A percentile compares a stretch with the other conserved stretches of the same genome.
Evolutionary conservation across 2,329 filamentous ascomycete genomes (phyloP).

Genomic region (Cladorrhinum sp.): DNA sequence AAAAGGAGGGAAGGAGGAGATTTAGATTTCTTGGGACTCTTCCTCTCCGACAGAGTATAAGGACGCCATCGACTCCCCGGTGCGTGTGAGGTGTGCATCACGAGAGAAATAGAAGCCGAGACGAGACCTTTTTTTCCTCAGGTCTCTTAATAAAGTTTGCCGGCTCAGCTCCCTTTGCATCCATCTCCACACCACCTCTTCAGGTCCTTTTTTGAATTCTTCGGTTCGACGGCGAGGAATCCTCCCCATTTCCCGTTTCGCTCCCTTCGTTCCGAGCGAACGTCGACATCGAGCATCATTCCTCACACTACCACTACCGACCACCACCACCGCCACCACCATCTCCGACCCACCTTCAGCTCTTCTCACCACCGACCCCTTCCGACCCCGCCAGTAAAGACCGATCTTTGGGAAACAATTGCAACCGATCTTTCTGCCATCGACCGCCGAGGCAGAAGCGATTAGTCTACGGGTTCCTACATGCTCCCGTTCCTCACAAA

Average conservation of each 20-base stretch:
- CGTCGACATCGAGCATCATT: constrained; percentile 12
- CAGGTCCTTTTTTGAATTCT: constrained; percentile 37
- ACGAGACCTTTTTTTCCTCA: constrained; percentile 8
- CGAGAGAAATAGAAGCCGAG: constrained; percentile 7
- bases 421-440: not conserved
- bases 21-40: constrained; percentile 26
- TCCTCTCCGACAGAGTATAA: constrained; percentile 31
- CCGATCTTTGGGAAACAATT: constrained; percentile 4
- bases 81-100: constrained; percentile 16
- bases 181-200: constrained; percentile 16
- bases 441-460: not conserved
- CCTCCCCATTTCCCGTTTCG: constrained; percentile 34
- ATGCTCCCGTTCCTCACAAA: constrained; percentile 29
- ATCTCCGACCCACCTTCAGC: constrained; percentile 5
- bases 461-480: constrained; percentile 20
- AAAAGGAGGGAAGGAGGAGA: constrained; percentile 36
- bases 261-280: constrained; percentile 35
- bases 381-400: constrained; percentile 17
- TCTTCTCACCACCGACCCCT: not conserved
- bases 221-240: constrained; percentile 43
- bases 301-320: constrained; percentile 8
- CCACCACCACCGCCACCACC: not conserved
- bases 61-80: constrained; percentile 25
- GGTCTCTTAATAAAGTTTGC: constrained; percentile 18
- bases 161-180: constrained; percentile 16